Conservation (phyloP, 176 grass and related monocot species). For the Guadua angustifolia region DNA sequence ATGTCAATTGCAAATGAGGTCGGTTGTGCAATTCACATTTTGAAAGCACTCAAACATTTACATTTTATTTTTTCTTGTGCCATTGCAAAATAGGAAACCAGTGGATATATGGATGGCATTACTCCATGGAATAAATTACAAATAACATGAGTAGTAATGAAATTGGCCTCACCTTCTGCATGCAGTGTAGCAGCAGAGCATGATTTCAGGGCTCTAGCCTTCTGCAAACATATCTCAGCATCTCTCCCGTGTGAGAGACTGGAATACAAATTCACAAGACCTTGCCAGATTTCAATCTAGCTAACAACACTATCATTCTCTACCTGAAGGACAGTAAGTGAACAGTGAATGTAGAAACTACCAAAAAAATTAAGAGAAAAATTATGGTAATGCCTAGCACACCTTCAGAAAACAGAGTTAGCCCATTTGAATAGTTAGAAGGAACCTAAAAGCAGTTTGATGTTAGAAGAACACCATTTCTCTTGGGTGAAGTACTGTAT, state of each 20-base stretch:
- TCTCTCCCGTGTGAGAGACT: constrained; percentile 73
- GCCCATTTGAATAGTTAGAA: background rate
- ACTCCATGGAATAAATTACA: background rate
- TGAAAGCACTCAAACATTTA: background rate
- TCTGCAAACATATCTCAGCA: constrained; percentile 93
- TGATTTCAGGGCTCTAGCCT: constrained; percentile 67
- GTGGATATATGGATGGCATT: background rate
- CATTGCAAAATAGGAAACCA: background rate
- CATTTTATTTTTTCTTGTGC: background rate
- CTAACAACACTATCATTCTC: constrained; percentile 55
- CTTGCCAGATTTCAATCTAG: constrained; percentile 96
- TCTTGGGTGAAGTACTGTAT: background rate
- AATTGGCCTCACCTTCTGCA: constrained; percentile 58
- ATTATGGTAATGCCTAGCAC: background rate
- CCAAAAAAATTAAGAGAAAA: background rate
- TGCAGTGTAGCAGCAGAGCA: constrained; percentile 76
- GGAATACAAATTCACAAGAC: constrained; percentile 85
- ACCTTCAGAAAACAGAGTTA: background rate
- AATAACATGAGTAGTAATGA: background rate
- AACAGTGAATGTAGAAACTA: constrained; percentile 6
- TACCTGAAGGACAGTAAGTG: constrained; percentile 13
- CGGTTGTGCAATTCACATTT: background rate
- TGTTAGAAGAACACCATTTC: background rate
- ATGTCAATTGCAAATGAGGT: background rate
- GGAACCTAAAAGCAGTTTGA: background rate